These are phyloP conservation scores for Aspergillus incahuasiensis DNA, from an alignment of 495 filamentous ascomycete species.

Conservation along the genomic window DNA sequence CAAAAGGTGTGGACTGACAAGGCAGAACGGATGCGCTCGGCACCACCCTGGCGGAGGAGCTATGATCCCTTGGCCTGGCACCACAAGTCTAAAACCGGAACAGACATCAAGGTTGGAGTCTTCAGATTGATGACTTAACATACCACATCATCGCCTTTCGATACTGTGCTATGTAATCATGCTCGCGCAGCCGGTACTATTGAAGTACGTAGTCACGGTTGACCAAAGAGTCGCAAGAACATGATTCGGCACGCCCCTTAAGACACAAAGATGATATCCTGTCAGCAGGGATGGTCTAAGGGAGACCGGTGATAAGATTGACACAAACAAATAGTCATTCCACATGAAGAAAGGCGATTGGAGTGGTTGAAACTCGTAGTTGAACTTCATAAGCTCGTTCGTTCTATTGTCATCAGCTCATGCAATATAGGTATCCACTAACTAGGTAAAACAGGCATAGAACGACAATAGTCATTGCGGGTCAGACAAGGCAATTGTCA, in stretches of 20 bases:
- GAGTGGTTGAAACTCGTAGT: too few species aligned
- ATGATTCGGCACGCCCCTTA: neutral
- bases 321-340: neutral
- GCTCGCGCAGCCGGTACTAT: neutral
- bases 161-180: neutral
- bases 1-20: neutral
- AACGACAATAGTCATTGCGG: neutral
- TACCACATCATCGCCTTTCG: neutral
- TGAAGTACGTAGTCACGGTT: neutral
- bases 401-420: slow-evolving; percentile 9
- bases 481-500: neutral
- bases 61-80: neutral
- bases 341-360: neutral
- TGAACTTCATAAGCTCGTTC: slow-evolving; percentile 4
- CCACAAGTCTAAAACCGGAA: neutral
- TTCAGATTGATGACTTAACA: neutral
- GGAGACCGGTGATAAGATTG: neutral
- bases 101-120: neutral
- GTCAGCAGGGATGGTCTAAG: neutral
- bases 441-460: slow-evolving; percentile 3
- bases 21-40: neutral
- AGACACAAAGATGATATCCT: neutral
- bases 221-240: neutral
- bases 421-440: slow-evolving; percentile 8
- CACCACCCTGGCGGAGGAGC: neutral